phyloP scores from a whole-genome alignment of 768 basidiomycete genomes.

The Russula foetens region DNA sequence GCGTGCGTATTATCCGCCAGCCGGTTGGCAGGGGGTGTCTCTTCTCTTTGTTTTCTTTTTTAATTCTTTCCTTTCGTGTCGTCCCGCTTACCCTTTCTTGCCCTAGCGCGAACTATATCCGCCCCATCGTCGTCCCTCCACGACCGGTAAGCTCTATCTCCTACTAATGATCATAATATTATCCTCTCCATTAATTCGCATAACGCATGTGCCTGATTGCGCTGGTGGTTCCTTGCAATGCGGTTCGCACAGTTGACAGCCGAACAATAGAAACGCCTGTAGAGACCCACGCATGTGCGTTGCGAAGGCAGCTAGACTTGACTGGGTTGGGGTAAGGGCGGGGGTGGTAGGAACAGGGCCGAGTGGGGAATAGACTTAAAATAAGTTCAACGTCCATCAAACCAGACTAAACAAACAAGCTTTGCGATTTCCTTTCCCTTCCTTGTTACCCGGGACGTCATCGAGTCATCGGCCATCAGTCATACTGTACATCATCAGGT shows the following conservation, averaged over 20 bases:
- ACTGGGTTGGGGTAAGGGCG: too few species aligned
- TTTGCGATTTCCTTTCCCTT: neutral
- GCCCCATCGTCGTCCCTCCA: slow-evolving; percentile 16
- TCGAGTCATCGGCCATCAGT: too few species aligned
- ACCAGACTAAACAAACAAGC: neutral
- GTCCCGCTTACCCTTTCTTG: slow-evolving; percentile 5
- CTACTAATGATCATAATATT: neutral
- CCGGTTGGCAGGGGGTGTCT: too few species aligned
- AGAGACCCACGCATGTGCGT: neutral
- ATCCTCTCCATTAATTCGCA: neutral
- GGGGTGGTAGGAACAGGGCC: neutral
- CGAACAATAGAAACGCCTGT: neutral
- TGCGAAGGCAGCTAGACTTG: neutral
- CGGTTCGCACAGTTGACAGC: neutral
- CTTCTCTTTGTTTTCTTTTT: too few species aligned
- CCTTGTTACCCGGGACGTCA: neutral
- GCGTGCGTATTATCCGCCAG: slow-evolving; percentile 65
- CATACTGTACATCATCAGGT: too few species aligned
- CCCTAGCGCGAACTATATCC: slow-evolving; percentile 17
- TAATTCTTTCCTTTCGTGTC: neutral
- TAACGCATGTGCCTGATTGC: neutral
- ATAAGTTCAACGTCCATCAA: neutral
- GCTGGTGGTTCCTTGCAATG: neutral
- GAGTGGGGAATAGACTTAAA: neutral
- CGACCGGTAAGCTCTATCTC: slow-evolving; percentile 3